Evolutionary conservation across 805 yeast genomes (phyloP).

Genomic region (Osmozyma mogii): DNA sequence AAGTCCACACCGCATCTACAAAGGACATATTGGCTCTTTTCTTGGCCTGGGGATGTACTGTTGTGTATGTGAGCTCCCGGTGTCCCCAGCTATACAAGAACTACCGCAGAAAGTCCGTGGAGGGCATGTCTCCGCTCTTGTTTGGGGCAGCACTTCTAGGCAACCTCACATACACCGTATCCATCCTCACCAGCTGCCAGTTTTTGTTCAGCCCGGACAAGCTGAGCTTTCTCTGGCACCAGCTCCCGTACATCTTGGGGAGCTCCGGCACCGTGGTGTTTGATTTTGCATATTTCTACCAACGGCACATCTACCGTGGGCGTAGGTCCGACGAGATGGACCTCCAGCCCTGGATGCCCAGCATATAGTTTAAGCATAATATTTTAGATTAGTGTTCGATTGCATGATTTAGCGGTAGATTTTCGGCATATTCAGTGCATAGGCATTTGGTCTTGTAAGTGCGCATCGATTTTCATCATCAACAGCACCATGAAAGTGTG

Average conservation of each 20-base stretch:
- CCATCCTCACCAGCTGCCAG: conserved; percentile 61
- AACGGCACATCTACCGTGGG: conserved; percentile 32
- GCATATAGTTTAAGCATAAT: no score
- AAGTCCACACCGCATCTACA: not conserved
- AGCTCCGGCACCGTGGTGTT: conserved; percentile 79
- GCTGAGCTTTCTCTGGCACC: conserved; percentile 47
- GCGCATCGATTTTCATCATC: no score
- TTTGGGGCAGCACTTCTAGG: conserved; percentile 76
- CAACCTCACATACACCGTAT: conserved; percentile 65
- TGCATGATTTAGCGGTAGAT: no score
- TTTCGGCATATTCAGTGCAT: no score
- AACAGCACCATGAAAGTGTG: no score
- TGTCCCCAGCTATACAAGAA: conserved; percentile 81
- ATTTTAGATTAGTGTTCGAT: no score
- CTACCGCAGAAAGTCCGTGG: conserved; percentile 69
- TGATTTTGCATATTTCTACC: conserved; percentile 66
- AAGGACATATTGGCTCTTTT: conserved; percentile 7
- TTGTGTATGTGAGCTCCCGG: conserved; percentile 68
- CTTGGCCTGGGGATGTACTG: conserved; percentile 75
- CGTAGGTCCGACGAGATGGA: conserved; percentile 6
- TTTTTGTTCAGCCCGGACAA: conserved; percentile 30
- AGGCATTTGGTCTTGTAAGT: no score
- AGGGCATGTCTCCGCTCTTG: conserved; percentile 74
- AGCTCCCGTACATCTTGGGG: conserved; percentile 77
- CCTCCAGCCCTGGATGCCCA: conserved; percentile 7